Evolutionary conservation across 306 rosid species (phyloP).

Genomic region (Ochetophila trinervis): DNA sequence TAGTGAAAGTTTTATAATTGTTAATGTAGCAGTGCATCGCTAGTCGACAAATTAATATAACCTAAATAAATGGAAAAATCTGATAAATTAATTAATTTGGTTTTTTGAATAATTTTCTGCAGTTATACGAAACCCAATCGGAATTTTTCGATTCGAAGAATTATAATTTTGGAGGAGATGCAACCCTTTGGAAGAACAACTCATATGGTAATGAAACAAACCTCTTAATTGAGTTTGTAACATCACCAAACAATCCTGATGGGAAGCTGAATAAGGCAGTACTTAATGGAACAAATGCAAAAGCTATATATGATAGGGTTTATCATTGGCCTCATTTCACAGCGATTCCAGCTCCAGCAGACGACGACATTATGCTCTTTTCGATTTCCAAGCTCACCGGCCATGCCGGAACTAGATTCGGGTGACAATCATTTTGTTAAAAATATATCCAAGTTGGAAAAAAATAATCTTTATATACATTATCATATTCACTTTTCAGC

Average conservation of each 20-base stretch:
- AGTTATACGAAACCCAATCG: conserved; percentile 39
- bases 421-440: neutral
- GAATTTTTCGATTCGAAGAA: conserved; percentile 26
- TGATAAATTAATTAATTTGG: neutral
- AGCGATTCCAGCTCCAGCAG: conserved; percentile 40
- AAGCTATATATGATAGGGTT: conserved; percentile 35
- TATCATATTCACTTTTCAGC: too few relatives aligned
- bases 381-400: conserved; percentile 49
- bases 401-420: conserved; percentile 22
- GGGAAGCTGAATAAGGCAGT: conserved; percentile 30
- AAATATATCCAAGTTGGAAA: too few relatives aligned
- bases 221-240: conserved; percentile 40
- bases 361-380: conserved; percentile 41
- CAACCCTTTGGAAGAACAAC: conserved; percentile 22
- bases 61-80: too few relatives aligned
- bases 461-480: too few relatives aligned
- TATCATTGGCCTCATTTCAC: conserved; percentile 58
- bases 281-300: conserved; percentile 27
- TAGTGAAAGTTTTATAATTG: too few relatives aligned
- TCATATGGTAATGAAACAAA: neutral
- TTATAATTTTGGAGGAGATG: conserved; percentile 37
- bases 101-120: neutral
- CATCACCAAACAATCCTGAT: conserved; percentile 63
- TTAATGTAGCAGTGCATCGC: too few relatives aligned
- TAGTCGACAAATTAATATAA: too few relatives aligned